Percentiles rank a stretch among this genome's conserved stretches.
Evolutionary conservation across 306 rosid genomes (phyloP).

Genomic region (Castanea mollissima): DNA sequence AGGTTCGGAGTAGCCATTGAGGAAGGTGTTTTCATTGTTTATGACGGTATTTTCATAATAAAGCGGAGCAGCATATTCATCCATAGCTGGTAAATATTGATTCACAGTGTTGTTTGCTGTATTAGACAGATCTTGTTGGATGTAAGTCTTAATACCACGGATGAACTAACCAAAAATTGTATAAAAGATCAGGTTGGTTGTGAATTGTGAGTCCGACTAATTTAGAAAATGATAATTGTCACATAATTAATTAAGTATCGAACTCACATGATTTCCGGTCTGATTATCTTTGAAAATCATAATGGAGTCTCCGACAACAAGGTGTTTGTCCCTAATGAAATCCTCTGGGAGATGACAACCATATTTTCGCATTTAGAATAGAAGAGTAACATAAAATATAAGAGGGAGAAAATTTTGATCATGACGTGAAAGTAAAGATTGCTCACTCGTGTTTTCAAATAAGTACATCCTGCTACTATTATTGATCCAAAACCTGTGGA

Average conservation of each 20-base stretch:
- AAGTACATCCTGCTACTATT: slow-evolving; percentile 26
- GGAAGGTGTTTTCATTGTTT: not conserved
- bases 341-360: slow-evolving; percentile 1
- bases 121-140: not conserved
- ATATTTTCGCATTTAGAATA: not conserved
- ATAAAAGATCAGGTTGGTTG: not conserved
- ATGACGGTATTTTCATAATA: not conserved
- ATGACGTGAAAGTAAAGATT: not conserved
- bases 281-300: slow-evolving; percentile 22
- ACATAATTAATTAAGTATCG: not conserved
- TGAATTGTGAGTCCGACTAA: not conserved
- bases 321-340: not conserved
- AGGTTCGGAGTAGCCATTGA: not conserved
- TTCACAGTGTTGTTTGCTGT: not conserved
- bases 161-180: not conserved
- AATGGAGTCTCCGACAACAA: slow-evolving; percentile 18
- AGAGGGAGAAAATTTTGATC: not conserved
- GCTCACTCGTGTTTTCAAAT: slow-evolving; percentile 31
- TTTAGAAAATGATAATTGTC: not conserved
- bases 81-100: not conserved
- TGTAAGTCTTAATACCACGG: not conserved
- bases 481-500: slow-evolving; percentile 33
- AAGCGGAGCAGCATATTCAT: not conserved
- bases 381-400: not conserved
- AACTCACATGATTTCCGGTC: slow-evolving; percentile 21